Evolutionary conservation across 2,329 filamentous ascomycete genomes (phyloP).

Genomic region (Sporothrix schenckii): DNA sequence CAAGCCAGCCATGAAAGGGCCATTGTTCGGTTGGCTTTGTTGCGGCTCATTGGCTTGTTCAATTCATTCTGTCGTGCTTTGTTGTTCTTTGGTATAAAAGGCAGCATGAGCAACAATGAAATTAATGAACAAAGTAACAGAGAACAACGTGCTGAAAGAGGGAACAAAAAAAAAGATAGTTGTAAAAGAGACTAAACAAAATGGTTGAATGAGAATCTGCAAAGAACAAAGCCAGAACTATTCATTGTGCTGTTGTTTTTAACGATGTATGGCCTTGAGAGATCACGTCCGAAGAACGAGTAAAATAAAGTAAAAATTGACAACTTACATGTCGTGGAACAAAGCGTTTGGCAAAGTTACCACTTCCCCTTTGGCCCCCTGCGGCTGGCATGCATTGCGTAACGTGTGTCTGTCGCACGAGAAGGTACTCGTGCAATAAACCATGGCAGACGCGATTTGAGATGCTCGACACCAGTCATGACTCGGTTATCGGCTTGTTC

Average conservation of each 20-base stretch:
- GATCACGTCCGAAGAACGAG: not conserved
- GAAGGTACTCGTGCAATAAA: not conserved
- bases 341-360: not conserved
- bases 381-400: conserved; percentile 8
- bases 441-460: no score
- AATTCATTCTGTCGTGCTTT: not conserved
- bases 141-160: not conserved
- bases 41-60: not conserved
- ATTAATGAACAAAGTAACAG: not conserved
- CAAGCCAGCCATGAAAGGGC: not conserved
- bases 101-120: not conserved
- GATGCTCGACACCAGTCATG: not conserved
- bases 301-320: not conserved
- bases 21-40: conserved; percentile 7
- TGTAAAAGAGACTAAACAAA: not conserved
- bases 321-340: conserved; percentile 1
- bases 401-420: conserved; percentile 4
- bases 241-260: not conserved
- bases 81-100: not conserved
- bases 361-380: not conserved
- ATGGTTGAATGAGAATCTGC: not conserved
- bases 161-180: not conserved
- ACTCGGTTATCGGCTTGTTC: not conserved
- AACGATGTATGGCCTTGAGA: not conserved
- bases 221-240: not conserved